Base-by-base conservation (phyloP, 1,284 basidiomycete genomes). In the Chalciporus sp. region DNA sequence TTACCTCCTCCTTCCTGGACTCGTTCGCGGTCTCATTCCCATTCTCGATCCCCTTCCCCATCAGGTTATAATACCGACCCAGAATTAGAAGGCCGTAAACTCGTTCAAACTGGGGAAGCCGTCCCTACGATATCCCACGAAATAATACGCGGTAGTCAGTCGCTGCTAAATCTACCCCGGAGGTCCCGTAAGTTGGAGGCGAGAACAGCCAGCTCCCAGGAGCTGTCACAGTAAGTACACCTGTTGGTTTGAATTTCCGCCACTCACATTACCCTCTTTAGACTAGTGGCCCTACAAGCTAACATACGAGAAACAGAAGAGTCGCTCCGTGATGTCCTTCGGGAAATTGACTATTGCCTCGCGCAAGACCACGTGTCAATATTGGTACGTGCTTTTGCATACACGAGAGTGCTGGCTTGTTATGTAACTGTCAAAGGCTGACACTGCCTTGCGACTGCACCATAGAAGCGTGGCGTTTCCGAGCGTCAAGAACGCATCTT, bases 51-150 rank as follows among this genome's bases (percentile, higher is more conserved):
- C 17, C 78, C 79, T 17, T 79, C 81, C 11, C 75, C 74, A 52
- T 72, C 73, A 56, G 89, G 83, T 20, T 90, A 86, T 67, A 82
- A 77, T 44, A 92, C 87, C 5, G 89, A 89, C 63, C 84, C 84
- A 43, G 89, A 90, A 72, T 73, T 71, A 23, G 78, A 77, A 31
- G 62, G 74, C 12, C 68, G 74, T 41, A 77, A 70, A 61, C 70
- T 68, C 27, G 73, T 71, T 52, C 72, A 68, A 59, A 58, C 28
- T 14, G 42, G 53, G 33, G 56, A 55, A 52, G 17, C 26, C 27
- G 47, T 49, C 47, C 59, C 58, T 46, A 49, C 57, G 28, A 23
- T 52, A 27, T 56, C 70, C 40, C 56, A 62, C 28, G 67, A 68
- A 31, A 58, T 66, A 11, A 53, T 53, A 47, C 61, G 37, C 37